Conservation (phyloP, 441 rosid genomes). For the Metrosideros polymorpha region DNA sequence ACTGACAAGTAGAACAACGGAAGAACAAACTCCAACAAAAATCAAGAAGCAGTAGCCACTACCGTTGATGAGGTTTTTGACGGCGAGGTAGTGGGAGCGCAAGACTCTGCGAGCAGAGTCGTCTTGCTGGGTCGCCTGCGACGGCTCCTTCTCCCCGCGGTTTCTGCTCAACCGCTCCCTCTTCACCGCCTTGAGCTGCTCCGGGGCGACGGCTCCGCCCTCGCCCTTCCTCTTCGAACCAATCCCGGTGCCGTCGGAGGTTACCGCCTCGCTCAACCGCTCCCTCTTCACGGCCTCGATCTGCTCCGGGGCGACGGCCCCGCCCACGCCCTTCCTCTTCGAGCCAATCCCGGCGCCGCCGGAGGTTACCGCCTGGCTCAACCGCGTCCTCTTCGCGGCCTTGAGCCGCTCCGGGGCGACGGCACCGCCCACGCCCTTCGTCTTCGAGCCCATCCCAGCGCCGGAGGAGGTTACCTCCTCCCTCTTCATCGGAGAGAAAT, state of each 20-base stretch:
- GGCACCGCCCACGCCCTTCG: not conserved
- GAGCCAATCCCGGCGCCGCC: not conserved
- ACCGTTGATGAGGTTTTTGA: conserved; percentile 11
- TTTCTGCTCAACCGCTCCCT: not conserved
- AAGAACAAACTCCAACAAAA: not conserved
- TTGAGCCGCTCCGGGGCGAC: not conserved
- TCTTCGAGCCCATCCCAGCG: not conserved
- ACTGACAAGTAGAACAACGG: not conserved
- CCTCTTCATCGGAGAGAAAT: not conserved
- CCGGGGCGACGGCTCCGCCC: not conserved
- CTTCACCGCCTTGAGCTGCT: not conserved
- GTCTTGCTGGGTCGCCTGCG: not conserved
- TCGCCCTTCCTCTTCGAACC: not conserved
- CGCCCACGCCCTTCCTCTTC: not conserved
- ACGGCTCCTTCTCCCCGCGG: not conserved
- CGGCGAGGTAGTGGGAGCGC: conserved; percentile 12
- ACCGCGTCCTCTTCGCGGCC: conserved; percentile 3
- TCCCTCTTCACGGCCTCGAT: conserved; percentile 6
- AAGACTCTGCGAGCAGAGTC: conserved; percentile 1
- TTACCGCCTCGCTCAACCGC: not conserved
- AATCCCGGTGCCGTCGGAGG: not conserved
- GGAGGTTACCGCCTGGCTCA: not conserved
- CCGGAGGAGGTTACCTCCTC: not conserved
- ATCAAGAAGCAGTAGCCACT: not conserved
- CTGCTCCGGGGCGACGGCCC: not conserved